Evolutionary conservation across 2,329 filamentous ascomycete genomes (phyloP), one percentile per base, ranked within the genome.

Genomic region (Fusarium virguliforme): DNA sequence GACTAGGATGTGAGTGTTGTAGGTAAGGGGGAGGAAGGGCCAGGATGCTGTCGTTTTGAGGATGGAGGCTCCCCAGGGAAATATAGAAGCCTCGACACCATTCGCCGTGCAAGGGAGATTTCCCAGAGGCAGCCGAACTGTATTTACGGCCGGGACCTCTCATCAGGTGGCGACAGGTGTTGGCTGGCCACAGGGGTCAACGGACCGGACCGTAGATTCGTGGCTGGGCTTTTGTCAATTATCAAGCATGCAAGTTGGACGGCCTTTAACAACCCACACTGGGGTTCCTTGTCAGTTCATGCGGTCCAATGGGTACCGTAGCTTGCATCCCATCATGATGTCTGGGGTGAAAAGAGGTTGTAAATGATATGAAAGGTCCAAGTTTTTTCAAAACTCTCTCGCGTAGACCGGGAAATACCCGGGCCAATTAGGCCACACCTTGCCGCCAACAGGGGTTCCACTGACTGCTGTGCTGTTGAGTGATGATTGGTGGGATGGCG

Each of bases 101-200:
- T 2, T 7, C 24, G 2, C 9, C 55, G 55, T 58, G 38, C 38
- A 46, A 58, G 55, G 55, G 18, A 58, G 38, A 58, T 43, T 18
- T 58, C 18, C 15, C 4, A 32, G 26, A 10, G 15, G 51, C 7
- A 55, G 24, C 35, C 32, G 22, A 40, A 46, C 22, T 62, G 50
- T 8, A 56, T n/a, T 15, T 35, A 54, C 8, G 50, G 50, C 4
- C 50, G n/a, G 28, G 40, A 28, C 55, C 37, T 15, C 28, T 48
- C 43, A n/a, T 22, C 56, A 22, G 48, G 24, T 51, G 56, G 56
- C 28, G 13, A 61, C 26, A 40, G 22, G 28, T 61, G 51, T 62
- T 50, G 51, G 60, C 41, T 38, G 51, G 60, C 53, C 60, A 62
- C 24, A 26, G 43, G 43, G 43, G 43, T 30, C 24, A n/a, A 1